Percentiles rank a stretch among this genome's conserved stretches.
phyloP scores from a whole-genome alignment of 345 rosid species.

The Citrus sp. region DNA sequence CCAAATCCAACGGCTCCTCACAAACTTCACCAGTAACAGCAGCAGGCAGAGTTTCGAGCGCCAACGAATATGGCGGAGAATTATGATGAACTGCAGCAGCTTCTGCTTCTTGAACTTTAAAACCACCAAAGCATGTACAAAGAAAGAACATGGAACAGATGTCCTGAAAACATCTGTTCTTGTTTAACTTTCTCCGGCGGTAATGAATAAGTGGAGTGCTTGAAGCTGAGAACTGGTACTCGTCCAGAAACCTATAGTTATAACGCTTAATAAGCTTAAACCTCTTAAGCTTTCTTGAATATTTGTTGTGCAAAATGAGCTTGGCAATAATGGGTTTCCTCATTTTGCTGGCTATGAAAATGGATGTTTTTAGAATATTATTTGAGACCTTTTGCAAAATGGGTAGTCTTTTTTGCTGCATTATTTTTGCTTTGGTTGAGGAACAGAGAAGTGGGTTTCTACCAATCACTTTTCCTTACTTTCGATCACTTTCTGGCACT shows the following conservation, averaged over 20 bases:
- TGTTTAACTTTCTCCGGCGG: background rate
- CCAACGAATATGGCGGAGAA: background rate
- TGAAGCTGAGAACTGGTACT: slow-evolving; percentile 54
- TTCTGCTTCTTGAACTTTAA: slow-evolving; percentile 9
- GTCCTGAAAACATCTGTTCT: slow-evolving; percentile 8
- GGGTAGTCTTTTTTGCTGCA: slow-evolving; percentile 19
- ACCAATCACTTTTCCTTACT: no score
- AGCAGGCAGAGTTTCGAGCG: slow-evolving; percentile 25
- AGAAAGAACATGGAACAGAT: slow-evolving; percentile 27
- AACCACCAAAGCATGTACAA: slow-evolving; percentile 42
- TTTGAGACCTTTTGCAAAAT: slow-evolving; percentile 35
- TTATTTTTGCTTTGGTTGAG: background rate
- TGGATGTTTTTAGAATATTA: slow-evolving; percentile 27
- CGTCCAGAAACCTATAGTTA: slow-evolving; percentile 32
- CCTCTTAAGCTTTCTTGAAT: slow-evolving; percentile 26
- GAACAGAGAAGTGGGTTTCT: no score
- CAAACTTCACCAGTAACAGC: slow-evolving; percentile 8
- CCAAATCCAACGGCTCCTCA: slow-evolving; percentile 16
- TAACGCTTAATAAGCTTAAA: slow-evolving; percentile 27
- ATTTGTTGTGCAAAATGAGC: slow-evolving; percentile 31
- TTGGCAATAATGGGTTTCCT: slow-evolving; percentile 39
- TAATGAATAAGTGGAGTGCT: slow-evolving; percentile 28
- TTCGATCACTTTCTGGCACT: background rate
- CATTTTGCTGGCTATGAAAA: slow-evolving; percentile 21
- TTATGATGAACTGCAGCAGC: background rate